Evolutionary conservation across 2,329 filamentous ascomycete genomes (phyloP), one percentile per base, ranked within the genome.

Genomic region (Cordyceps farinosa): DNA sequence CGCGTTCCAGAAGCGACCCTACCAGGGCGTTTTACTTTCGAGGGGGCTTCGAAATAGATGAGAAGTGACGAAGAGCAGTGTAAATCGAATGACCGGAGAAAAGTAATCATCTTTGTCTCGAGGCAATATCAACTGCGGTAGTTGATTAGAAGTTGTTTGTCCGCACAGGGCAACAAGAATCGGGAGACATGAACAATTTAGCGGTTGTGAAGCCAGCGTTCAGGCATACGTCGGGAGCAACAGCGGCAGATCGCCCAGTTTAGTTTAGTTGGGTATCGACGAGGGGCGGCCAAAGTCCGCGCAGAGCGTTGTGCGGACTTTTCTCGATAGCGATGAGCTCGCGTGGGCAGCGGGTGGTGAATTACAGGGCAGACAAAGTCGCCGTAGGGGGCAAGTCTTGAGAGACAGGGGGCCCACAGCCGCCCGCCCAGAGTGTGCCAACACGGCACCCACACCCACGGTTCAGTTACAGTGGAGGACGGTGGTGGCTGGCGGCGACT

Each of bases 401-500:
- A 22, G 22, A 22, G 22, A 22, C 36, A 22, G 34, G 5, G 36
- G 22, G 36, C 4, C 36, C 34, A 38, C n/a, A 38, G 51, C 10
- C 11, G 51, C 34, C 56, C 22, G 34, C 27, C n/a, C 13, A 56
- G 40, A 56, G 30, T 29, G 22, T 29, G 22, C 22, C 22, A 22
- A 22, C 22, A 22, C 22, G 22, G 22, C 36, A 34, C 30, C 9
- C 17, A n/a, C 51, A 40, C 29, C 32, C 34, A 40, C 34, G 34
- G 15, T 34, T 51, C 56, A 57, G 42, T 51, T 59, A 51, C 56
- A 42, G 47, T 51, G 34, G 36, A 59, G 56, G 56, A 10, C 6
- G 22, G 9, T 17, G 3, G 11, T 58, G 55, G 51, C 32, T 54
- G 51, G 51, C 34, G 34, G n/a, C 7, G 51, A 29, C 2, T 52